Evolutionary conservation across 2,329 filamentous ascomycete species (phyloP), one percentile per base, ranked within the genome.

Genomic region (Karstenula rhodostoma): DNA sequence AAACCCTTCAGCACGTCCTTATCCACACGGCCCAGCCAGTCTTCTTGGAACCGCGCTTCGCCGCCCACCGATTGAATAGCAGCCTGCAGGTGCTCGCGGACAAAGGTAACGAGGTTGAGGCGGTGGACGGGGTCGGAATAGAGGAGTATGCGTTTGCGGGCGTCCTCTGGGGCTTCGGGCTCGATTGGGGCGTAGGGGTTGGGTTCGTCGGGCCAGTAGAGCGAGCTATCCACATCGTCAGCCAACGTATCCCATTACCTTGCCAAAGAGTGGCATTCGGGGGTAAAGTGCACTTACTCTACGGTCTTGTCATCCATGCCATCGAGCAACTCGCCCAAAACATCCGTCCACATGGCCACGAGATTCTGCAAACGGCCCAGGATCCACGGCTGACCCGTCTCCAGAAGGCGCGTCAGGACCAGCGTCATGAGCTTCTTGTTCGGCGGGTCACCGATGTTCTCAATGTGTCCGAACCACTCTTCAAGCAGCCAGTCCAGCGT

Each of bases 1-100:
- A 93, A 94, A n/a, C 83, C 86, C 12, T 81, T 81, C 62, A 94
- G 68, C 17, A 94, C 85, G 60, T 93, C 88, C 67, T 83, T 84
- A 75, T 95, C 92, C 27, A 95, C 90, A 63, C 93, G 91, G n/a
- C 83, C 83, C 15, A 88, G 78, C 87, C 89, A 94, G 53, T 89
- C 83, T 57, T 86, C 83, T 73, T 89, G 84, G 74, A 95, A 94
- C 3, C 73, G 79, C 52, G 85, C 82, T 67, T 89, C 85, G 0
- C 90, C 90, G 1, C 91, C 91, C 4, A 82, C 82, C 4, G 82
- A 79, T 53, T 80, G 79, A 22, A 93, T 85, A 5, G 89, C 79
- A 15, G 82, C 80, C 58, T 86, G 81, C 35, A 95, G 73, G 56
- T 87, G 84, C 62, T 86, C 82, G 67, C 84, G 84, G 2, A 93